Evolutionary conservation across 768 basidiomycete species (phyloP), one percentile per base, ranked within the genome.

Genomic region (Tylopilus balloui): DNA sequence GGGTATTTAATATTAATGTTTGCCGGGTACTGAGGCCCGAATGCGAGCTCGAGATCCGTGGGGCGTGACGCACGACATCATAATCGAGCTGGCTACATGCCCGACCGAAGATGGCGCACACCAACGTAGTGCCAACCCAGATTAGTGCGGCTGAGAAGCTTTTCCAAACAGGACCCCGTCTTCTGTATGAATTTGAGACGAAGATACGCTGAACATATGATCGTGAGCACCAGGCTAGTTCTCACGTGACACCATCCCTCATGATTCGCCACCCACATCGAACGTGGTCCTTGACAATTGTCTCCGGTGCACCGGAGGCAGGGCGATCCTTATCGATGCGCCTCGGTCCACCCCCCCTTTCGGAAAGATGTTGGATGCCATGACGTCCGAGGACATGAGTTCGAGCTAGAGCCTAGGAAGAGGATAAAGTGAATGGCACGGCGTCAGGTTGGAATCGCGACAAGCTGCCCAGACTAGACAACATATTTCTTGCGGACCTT

Each of bases 241-340:
- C 56, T 58, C 52, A 52, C 44, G 52, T 53, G 56, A 51, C 39
- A 52, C 44, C 14, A 43, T 50, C 49, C 53, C 50, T 41, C 50
- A 48, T 53, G 53, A 53, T 51, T 38, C 51, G 46, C 53, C 53
- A 51, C 44, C 45, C 42, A 32, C 34, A 37, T n/a, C n/a, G n/a
- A 41, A 52, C 41, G 44, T 50, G 55, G 46, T 48, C 37, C 32
- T 34, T 42, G 48, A 41, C 13, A 48, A 47, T 48, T 52, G 42
- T 36, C 21, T 46, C 55, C 51, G 47, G 41, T 20, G 38, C 42
- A 50, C 44, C 40, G 43, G 45, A 38, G 25, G 35, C 48, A 38
- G 43, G 52, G 48, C 45, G 45, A 53, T 48, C 42, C 58, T 68
- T 62, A 68, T 68, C 66, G 68, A 68, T 69, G 55, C 49, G 32